Percentiles rank a stretch among this genome's conserved stretches.
These are phyloP conservation scores for Fusarium staphyleae DNA, from an alignment of 2,329 filamentous ascomycete genomes.

Conservation along the genomic window DNA sequence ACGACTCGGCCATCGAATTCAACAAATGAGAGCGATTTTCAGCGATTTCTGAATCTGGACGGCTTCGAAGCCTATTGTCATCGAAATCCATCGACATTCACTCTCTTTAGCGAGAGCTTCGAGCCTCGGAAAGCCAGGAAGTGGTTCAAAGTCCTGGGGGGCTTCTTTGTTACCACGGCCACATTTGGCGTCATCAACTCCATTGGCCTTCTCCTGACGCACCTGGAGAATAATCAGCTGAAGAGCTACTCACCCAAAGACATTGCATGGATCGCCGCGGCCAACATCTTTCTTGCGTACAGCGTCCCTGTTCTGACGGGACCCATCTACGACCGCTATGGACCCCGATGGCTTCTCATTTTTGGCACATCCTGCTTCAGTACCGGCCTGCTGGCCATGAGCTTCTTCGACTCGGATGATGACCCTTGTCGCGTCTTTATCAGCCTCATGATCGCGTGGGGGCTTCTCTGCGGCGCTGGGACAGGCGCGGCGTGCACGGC, in stretches of 20 bases:
- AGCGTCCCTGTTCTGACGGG: slow-evolving; percentile 10
- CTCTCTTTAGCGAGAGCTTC: neutral
- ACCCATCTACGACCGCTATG: slow-evolving; percentile 15
- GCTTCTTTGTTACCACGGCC: neutral
- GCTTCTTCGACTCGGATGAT: slow-evolving; percentile 1
- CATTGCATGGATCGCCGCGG: slow-evolving; percentile 18
- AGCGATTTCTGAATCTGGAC: too few species aligned
- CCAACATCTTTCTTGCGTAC: slow-evolving; percentile 13
- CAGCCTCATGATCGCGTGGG: slow-evolving; percentile 10
- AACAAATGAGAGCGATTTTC: too few species aligned
- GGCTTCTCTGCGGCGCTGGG: slow-evolving; percentile 13
- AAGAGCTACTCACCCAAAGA: neutral
- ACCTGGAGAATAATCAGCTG: slow-evolving; percentile 14
- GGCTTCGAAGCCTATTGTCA: too few species aligned
- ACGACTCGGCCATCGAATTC: neutral
- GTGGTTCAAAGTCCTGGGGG: slow-evolving; percentile 6
- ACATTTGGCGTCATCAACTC: slow-evolving; percentile 13
- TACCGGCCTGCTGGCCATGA: slow-evolving; percentile 8
- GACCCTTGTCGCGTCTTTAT: neutral
- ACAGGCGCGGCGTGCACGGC: slow-evolving; percentile 1
- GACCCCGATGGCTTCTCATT: slow-evolving; percentile 5
- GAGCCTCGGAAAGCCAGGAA: neutral
- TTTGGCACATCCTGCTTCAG: neutral
- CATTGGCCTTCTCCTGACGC: slow-evolving; percentile 8
- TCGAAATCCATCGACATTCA: neutral